Percentiles rank a stretch among this genome's conserved stretches.
These are phyloP conservation scores for Wilcoxina mikolae DNA, from an alignment of 495 filamentous ascomycete species.

Conservation along the genomic window DNA sequence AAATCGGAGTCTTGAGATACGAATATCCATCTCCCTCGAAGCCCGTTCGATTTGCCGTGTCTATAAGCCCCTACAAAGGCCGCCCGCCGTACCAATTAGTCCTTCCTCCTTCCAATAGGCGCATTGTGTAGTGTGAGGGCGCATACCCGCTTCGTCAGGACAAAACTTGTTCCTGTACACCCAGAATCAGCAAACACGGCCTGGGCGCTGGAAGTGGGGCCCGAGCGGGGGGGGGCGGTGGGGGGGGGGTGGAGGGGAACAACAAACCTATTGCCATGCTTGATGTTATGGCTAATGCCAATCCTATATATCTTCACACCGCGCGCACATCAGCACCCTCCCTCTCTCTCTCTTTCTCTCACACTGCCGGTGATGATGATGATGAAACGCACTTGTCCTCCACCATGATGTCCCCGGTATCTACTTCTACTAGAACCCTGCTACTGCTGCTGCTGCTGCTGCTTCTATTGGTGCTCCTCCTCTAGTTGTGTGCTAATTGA, in stretches of 20 bases:
- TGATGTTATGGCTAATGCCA: constrained; percentile 75
- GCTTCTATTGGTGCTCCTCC: constrained; percentile 5
- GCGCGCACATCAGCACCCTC: constrained; percentile 31
- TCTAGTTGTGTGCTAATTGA: not conserved
- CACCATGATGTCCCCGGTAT: constrained; percentile 38
- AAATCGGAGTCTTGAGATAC: constrained; percentile 80
- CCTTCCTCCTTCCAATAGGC: not conserved
- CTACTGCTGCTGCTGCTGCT: constrained; percentile 13
- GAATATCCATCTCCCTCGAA: constrained; percentile 94
- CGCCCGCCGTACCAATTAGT: not conserved
- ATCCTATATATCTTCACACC: constrained; percentile 64
- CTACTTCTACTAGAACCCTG: constrained; percentile 2
- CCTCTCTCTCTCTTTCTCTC: constrained; percentile 5
- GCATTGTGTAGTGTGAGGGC: constrained; percentile 5
- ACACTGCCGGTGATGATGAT: not conserved
- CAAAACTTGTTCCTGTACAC: constrained; percentile 67
- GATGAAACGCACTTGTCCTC: constrained; percentile 63
- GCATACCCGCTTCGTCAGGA: constrained; percentile 81
- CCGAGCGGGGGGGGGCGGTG: not conserved
- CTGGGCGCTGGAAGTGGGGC: not conserved
- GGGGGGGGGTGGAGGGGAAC: not conserved
- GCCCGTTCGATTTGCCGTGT: constrained; percentile 75
- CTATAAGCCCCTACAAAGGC: constrained; percentile 58
- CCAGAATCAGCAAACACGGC: constrained; percentile 21
- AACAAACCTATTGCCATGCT: constrained; percentile 83